phyloP scores from a whole-genome alignment of 331 rosid species.

The Spiraea crenata region DNA sequence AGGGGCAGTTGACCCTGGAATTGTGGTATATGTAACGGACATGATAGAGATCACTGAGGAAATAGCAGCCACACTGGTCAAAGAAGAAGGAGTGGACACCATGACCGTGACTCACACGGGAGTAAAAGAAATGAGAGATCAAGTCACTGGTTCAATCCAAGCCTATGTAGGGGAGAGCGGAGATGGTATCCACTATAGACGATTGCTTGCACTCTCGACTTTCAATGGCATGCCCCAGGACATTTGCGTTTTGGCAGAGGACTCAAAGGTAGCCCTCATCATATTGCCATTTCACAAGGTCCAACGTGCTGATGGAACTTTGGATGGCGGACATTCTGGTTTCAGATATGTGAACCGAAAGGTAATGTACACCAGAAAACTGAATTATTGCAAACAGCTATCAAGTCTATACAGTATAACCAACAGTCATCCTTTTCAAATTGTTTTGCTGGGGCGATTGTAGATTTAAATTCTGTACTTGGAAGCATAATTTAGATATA shows the following conservation, averaged over 20 bases:
- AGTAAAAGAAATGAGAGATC: conserved; percentile 68
- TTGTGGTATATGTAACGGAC: conserved; percentile 67
- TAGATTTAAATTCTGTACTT: not conserved
- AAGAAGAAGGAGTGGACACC: conserved; percentile 45
- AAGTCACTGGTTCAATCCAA: conserved; percentile 50
- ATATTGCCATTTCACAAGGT: conserved; percentile 82
- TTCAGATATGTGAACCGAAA: conserved; percentile 80
- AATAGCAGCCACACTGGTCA: conserved; percentile 53
- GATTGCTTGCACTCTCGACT: conserved; percentile 68
- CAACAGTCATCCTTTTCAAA: no score
- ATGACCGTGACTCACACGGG: conserved; percentile 51
- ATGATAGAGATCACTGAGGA: conserved; percentile 73
- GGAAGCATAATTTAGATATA: not conserved
- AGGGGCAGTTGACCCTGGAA: conserved; percentile 62
- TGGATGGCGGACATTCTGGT: conserved; percentile 54
- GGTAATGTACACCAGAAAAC: conserved; percentile 39
- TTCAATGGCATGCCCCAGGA: conserved; percentile 62
- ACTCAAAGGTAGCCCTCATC: conserved; percentile 68
- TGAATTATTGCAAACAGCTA: not conserved
- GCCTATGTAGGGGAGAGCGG: conserved; percentile 43
- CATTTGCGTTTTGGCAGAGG: conserved; percentile 73
- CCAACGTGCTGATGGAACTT: conserved; percentile 49
- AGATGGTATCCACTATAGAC: conserved; percentile 54
- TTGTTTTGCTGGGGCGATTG: not conserved
- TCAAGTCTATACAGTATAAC: not conserved